These are phyloP conservation scores for Fraxinus albicans DNA, from an alignment of 305 asterid species.

Conservation along the genomic window DNA sequence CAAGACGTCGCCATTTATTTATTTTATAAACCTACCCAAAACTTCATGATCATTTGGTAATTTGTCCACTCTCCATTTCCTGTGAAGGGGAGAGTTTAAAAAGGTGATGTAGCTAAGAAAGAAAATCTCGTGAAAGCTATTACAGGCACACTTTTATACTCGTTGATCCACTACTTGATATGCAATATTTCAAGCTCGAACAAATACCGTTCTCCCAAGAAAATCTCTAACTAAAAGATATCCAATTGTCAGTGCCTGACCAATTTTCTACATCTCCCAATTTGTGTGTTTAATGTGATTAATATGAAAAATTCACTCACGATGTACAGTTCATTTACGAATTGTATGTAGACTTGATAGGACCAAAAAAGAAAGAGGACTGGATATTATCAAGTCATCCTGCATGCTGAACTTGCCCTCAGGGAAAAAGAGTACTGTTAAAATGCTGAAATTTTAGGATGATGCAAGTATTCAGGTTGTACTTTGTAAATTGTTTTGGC, in stretches of 20 bases:
- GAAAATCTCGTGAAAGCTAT: background rate
- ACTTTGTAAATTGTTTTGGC: background rate
- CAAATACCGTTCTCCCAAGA: background rate
- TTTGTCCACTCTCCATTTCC: background rate
- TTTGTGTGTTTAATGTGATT: background rate
- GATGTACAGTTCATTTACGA: background rate
- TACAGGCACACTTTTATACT: background rate
- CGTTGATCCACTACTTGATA: background rate
- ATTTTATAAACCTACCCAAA: background rate
- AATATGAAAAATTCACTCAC: background rate
- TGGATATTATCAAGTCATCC: background rate
- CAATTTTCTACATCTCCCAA: background rate
- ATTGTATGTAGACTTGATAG: background rate
- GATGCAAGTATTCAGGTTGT: background rate
- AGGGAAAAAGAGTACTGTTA: too few relatives aligned
- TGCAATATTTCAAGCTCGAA: background rate
- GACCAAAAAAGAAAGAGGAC: background rate
- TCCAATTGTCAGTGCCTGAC: background rate
- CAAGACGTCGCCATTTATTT: background rate
- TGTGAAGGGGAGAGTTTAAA: background rate
- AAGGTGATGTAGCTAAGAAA: background rate
- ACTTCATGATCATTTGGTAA: background rate
- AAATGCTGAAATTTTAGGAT: background rate
- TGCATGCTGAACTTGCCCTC: background rate
- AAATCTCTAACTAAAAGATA: background rate